Evolutionary conservation across 1,284 basidiomycete genomes (phyloP), one percentile per base, ranked within the genome.

Genomic region (Rhodotorula sp.): DNA sequence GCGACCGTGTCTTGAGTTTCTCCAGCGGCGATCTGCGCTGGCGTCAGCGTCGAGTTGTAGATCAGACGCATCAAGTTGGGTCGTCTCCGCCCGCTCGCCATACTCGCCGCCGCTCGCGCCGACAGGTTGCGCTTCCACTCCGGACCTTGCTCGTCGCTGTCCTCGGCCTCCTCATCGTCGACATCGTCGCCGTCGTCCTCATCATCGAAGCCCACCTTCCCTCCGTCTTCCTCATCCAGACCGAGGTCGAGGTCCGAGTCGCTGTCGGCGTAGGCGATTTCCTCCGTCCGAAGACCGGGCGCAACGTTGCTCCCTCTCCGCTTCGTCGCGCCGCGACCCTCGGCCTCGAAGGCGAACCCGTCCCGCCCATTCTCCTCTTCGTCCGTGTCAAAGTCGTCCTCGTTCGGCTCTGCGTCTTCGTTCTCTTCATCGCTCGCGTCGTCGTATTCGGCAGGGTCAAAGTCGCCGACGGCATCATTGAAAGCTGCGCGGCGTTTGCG

Each of bases 1-100:
- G 77, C 77, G n/a, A 73, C 72, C 53, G 60, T 54, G 51, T 70
- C 71, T 49, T 72, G 63, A 44, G 66, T 69, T 48, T 80, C 80
- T 10, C 86, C 86, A 1, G 81, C 80, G 0, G 89, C 81, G 54
- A 95, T 88, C 77, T 93, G 85, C 68, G 87, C 85, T 0, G 93
- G 89, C 1, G 89, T 86, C 17, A 91, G 66, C 83, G 15, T 85
- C 81, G 51, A 87, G 55, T 86, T 84, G 80, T 98, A 98, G 66
- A 98, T 92, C 66, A 96, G 85, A 62, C 88, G 88, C 80, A 90
- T 93, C 85, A 94, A 90, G 79, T 96, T 88, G 76, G 86, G 87
- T 70, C 82, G 81, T 68, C 83, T 82, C 24, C 83, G 81, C 24
- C 82, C 82, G 18, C 85, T 80, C 20, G 82, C 79, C 74, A 86